Percentiles rank a stretch among this genome's conserved stretches.
Evolutionary conservation across 23 red algal genomes (phyloP).

Genomic region (Gracilaria domingensis): DNA sequence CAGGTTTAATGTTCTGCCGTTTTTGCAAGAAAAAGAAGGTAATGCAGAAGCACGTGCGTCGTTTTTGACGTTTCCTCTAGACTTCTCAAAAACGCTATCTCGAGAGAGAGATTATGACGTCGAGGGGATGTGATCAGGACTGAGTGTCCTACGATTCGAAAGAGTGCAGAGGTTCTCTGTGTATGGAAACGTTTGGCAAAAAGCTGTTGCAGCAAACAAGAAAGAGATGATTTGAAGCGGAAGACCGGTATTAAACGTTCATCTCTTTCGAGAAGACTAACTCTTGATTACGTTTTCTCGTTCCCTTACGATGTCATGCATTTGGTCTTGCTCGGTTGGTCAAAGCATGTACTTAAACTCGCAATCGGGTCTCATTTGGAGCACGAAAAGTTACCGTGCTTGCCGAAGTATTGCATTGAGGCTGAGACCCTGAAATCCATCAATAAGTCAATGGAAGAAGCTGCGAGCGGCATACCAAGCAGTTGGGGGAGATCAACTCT

Average conservation of each 20-base stretch:
- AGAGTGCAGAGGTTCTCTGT: background rate
- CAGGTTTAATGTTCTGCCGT: constrained; percentile 3
- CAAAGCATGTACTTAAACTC: too few species aligned
- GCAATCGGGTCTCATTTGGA: too few species aligned
- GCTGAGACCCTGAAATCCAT: too few species aligned
- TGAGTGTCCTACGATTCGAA: too few species aligned
- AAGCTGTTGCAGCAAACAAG: background rate
- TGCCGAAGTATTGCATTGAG: too few species aligned
- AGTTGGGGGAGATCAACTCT: constrained; percentile 3
- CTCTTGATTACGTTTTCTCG: constrained; percentile 16
- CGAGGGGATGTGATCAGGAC: too few species aligned
- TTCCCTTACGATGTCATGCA: constrained; percentile 26
- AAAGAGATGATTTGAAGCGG: background rate
- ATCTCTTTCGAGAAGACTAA: too few species aligned
- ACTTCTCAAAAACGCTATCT: background rate
- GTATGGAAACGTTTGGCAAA: background rate
- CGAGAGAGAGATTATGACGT: too few species aligned
- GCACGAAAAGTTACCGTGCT: too few species aligned
- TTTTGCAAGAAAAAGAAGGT: background rate
- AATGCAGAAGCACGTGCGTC: background rate
- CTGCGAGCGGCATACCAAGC: background rate
- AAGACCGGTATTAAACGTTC: too few species aligned
- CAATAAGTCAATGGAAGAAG: too few species aligned
- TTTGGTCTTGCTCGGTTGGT: constrained; percentile 9
- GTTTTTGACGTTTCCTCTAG: background rate